A percentile compares a stretch with the other conserved stretches of the same genome.
These are phyloP conservation scores for Alloascoidea hylecoeti DNA, from an alignment of 805 yeast genomes.

Conservation along the genomic window DNA sequence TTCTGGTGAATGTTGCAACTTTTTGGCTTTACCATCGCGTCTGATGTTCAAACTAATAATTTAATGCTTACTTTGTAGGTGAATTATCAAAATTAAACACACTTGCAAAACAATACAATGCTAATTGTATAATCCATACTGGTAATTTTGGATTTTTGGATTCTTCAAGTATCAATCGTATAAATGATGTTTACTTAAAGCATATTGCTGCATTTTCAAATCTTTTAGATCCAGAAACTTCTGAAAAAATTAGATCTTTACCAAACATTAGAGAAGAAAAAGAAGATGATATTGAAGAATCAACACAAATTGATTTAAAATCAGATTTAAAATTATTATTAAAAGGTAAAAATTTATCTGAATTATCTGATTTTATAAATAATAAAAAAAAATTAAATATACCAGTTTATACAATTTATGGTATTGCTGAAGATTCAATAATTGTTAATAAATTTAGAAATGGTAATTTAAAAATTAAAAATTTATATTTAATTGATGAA, in stretches of 20 bases:
- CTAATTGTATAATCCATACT: slow-evolving; percentile 46
- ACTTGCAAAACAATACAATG: slow-evolving; percentile 30
- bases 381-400: slow-evolving; percentile 28
- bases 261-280: slow-evolving; percentile 33
- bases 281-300: slow-evolving; percentile 29
- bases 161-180: slow-evolving; percentile 33
- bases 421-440: slow-evolving; percentile 60
- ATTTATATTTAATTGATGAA: slow-evolving; percentile 52
- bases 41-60: not conserved
- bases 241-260: not conserved
- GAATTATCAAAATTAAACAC: slow-evolving; percentile 32
- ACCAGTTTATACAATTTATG: slow-evolving; percentile 70
- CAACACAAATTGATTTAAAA: slow-evolving; percentile 11
- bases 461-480: slow-evolving; percentile 38
- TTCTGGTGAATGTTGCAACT: slow-evolving; percentile 1
- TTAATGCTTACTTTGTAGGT: slow-evolving; percentile 11
- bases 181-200: slow-evolving; percentile 35
- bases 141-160: slow-evolving; percentile 78
- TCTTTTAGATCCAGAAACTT: slow-evolving; percentile 26
- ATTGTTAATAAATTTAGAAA: slow-evolving; percentile 48
- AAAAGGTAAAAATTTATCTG: slow-evolving; percentile 28
- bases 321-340: slow-evolving; percentile 20
- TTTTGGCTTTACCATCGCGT: not conserved
- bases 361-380: slow-evolving; percentile 30
- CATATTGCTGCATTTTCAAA: slow-evolving; percentile 59